Conservation (phyloP, 768 basidiomycete species). For the Goffeauzyma gilvescens region DNA sequence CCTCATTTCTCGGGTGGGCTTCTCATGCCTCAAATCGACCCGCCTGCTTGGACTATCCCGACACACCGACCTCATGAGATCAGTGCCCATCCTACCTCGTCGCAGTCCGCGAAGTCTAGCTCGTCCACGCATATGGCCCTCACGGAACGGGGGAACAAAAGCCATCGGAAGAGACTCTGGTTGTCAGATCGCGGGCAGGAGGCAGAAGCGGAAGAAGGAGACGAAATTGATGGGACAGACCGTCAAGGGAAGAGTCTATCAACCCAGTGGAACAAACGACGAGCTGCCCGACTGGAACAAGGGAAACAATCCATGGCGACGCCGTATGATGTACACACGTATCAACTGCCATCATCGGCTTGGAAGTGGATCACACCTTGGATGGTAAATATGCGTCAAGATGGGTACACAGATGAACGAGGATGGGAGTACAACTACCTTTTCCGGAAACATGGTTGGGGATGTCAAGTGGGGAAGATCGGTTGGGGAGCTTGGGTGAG, state of each 20-base stretch:
- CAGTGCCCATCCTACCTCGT: neutral
- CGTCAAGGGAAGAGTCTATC: too few relatives aligned
- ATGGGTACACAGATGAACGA: conserved; percentile 9
- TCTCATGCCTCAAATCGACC: conserved; percentile 11
- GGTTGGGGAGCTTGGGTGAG: conserved; percentile 11
- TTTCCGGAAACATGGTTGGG: conserved; percentile 7
- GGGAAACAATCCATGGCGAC: neutral
- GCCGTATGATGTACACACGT: neutral
- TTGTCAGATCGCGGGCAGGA: neutral
- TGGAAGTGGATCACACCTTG: conserved; percentile 11
- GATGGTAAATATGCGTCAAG: conserved; percentile 9
- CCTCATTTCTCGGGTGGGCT: conserved; percentile 6
- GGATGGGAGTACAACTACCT: conserved; percentile 13
- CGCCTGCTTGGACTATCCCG: conserved; percentile 3
- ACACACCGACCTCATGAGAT: neutral
- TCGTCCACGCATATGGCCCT: neutral
- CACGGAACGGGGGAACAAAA: neutral
- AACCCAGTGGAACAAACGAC: too few relatives aligned
- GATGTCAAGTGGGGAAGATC: neutral
- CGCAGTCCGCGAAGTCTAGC: neutral
- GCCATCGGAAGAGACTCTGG: neutral
- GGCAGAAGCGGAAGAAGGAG: neutral
- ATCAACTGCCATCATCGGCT: conserved; percentile 7
- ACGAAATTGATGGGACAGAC: neutral
- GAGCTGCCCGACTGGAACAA: neutral